Evolutionary conservation across 192 early-diverging fungal species (phyloP), one percentile per base, ranked within the genome.

Genomic region (Spinellus fusiger): DNA sequence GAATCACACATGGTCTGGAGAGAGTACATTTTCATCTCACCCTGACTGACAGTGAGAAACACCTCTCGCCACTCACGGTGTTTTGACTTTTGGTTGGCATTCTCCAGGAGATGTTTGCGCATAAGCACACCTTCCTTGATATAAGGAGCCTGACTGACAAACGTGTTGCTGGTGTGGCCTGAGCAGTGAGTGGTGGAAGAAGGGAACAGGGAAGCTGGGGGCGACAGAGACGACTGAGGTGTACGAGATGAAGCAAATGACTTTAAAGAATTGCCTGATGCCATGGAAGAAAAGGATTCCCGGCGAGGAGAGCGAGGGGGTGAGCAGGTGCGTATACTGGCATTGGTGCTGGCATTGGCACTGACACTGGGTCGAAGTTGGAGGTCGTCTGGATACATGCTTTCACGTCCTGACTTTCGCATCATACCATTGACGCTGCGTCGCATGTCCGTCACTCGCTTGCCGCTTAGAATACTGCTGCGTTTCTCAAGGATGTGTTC

Each of bases 1-100:
- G 33, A 26, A 1, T 70, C 74, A 49, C 82, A 67, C 2, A 62
- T 66, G 22, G 70, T 71, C 25, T 91, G 88, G 58, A 91, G 75
- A 59, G 88, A 83, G 74, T 86, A 93, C 89, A 93, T 87, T 28
- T 79, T 79, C n/a, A 97, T 74, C 26, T 90, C 87, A 13, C 91
- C 86, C 49, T 88, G 77, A 38, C 85, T 84, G 15, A 87, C 75
- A 0, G 92, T 77, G 10, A 89, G 80, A 22, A 89, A 82, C 54
- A 89, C 83, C 22, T 94, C 91, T 58, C 77, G 77, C 95, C 95
- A 95, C n/a, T 80, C 81, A 12, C 93, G 86, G 69, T 92, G 78
- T 37, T 87, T 86, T 6, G 91, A 88, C 75, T 89, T 91, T 56
- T 89, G 83, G 51, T 83, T 87, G 0, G 77, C 79, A 15, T 78